Percentiles rank a stretch among this genome's conserved stretches.
Evolutionary conservation across 139 green algal genomes (phyloP).

Genomic region (Chlamydomonas schloesseri): DNA sequence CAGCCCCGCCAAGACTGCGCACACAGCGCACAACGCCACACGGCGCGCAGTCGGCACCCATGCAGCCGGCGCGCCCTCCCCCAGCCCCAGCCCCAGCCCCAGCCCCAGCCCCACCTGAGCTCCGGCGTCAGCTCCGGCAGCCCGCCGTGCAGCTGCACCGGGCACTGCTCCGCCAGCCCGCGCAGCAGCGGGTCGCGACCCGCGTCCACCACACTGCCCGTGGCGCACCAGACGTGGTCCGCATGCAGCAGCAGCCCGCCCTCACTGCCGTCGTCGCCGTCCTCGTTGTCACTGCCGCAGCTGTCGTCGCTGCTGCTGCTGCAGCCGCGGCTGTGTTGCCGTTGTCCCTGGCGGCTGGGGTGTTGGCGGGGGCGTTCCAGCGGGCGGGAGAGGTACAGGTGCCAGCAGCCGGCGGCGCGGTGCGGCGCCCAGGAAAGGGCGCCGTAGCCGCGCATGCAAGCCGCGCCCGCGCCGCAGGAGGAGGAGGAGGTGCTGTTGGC

Average conservation of each 20-base stretch:
- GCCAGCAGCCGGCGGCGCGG: background rate
- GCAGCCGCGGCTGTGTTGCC: background rate
- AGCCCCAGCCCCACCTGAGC: conserved; percentile 10
- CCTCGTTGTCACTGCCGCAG: too few relatives aligned
- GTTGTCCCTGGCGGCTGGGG: background rate
- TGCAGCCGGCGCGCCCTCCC: too few relatives aligned
- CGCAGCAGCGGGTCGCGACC: conserved; percentile 8
- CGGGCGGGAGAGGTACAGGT: background rate
- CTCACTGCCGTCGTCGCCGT: background rate
- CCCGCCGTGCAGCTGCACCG: background rate
- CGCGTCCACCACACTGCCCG: conserved; percentile 24
- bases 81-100: too few relatives aligned
- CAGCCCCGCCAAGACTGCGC: too few relatives aligned
- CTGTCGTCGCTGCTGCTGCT: background rate
- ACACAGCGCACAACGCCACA: too few relatives aligned
- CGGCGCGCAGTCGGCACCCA: too few relatives aligned
- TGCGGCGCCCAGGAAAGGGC: background rate
- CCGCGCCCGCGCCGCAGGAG: background rate
- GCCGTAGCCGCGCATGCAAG: background rate
- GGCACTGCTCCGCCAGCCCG: conserved; percentile 25
- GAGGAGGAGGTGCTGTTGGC: too few relatives aligned
- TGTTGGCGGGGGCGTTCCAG: background rate
- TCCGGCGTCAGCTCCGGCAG: conserved; percentile 40
- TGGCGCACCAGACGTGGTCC: conserved; percentile 33
- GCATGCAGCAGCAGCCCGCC: conserved; percentile 12